phyloP scores from a whole-genome alignment of 345 rosid species.

The Eucalyptus shirleyi region DNA sequence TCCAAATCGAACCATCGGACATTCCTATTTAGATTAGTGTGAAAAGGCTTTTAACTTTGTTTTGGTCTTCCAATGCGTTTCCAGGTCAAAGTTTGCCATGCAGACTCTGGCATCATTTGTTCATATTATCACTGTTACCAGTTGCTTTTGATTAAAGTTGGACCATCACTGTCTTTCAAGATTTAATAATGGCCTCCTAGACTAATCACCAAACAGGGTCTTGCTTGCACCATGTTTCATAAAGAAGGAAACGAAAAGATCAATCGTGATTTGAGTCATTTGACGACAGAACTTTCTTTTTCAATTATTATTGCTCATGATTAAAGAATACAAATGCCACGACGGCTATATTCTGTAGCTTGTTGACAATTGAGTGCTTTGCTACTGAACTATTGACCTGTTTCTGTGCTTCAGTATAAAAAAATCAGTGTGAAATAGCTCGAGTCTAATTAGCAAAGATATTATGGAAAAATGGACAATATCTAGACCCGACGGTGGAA shows the following conservation, averaged over 20 bases:
- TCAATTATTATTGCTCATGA: not conserved
- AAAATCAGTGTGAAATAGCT: not conserved
- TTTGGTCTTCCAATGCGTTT: not conserved
- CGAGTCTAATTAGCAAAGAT: not conserved
- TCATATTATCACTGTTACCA: not conserved
- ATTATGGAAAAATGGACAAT: not conserved
- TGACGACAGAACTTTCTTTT: not conserved
- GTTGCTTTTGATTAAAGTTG: not conserved
- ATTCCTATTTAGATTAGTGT: not conserved
- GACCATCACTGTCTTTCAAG: not conserved
- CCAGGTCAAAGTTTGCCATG: not conserved
- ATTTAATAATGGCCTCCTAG: not conserved
- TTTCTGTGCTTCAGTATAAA: not conserved
- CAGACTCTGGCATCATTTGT: not conserved
- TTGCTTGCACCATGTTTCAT: not conserved
- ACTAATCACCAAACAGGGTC: not conserved
- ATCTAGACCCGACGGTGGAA: not conserved
- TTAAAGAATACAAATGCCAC: not conserved
- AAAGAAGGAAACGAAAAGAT: not conserved
- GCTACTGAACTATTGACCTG: not conserved
- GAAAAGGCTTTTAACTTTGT: not conserved
- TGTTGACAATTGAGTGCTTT: not conserved
- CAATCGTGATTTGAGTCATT: not conserved
- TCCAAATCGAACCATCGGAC: accelerated
- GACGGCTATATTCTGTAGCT: not conserved